Percentiles rank a stretch among this genome's conserved stretches.
phyloP scores from a whole-genome alignment of 2,329 filamentous ascomycete genomes.

The Neofusicoccum ribis region DNA sequence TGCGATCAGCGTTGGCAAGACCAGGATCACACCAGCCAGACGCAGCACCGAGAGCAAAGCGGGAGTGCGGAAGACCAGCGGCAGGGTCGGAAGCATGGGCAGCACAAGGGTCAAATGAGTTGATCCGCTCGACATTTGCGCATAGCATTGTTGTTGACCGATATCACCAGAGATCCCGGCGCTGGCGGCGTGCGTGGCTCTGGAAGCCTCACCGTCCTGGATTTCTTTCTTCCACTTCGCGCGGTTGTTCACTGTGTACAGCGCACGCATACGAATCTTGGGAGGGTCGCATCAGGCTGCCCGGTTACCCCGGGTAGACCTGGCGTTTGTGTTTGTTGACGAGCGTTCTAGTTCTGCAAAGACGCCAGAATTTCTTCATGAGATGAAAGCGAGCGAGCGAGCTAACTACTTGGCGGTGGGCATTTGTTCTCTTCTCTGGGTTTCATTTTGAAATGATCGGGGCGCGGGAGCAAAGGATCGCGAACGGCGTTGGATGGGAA shows the following conservation, averaged over 20 bases:
- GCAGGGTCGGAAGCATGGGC: conserved; percentile 50
- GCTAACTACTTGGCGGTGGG: not conserved
- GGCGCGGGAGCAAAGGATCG: not conserved
- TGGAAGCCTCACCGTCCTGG: not conserved
- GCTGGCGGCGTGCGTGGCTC: conserved; percentile 7
- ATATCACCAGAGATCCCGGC: conserved; percentile 6
- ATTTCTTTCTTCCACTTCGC: not conserved
- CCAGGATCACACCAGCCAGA: conserved; percentile 44
- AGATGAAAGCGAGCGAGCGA: not conserved
- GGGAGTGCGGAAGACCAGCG: conserved; percentile 53
- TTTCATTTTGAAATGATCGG: not conserved
- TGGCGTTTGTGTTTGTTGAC: not conserved
- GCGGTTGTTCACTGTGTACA: conserved; percentile 8
- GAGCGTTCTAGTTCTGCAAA: not conserved
- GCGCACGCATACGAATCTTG: not conserved
- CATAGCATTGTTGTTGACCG: conserved; percentile 14
- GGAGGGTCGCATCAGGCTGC: not conserved
- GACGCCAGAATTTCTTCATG: not conserved
- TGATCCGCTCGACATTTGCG: conserved; percentile 6
- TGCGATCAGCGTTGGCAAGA: conserved; percentile 47
- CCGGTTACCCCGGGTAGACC: not conserved
- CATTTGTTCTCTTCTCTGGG: not conserved
- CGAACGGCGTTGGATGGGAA: conserved; percentile 1
- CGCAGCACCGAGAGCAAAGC: conserved; percentile 50
- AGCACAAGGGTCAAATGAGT: conserved; percentile 22